These are phyloP conservation scores for Sporothrix euskadiensis DNA, from an alignment of 2,329 filamentous ascomycete species.

Conservation along the genomic window DNA sequence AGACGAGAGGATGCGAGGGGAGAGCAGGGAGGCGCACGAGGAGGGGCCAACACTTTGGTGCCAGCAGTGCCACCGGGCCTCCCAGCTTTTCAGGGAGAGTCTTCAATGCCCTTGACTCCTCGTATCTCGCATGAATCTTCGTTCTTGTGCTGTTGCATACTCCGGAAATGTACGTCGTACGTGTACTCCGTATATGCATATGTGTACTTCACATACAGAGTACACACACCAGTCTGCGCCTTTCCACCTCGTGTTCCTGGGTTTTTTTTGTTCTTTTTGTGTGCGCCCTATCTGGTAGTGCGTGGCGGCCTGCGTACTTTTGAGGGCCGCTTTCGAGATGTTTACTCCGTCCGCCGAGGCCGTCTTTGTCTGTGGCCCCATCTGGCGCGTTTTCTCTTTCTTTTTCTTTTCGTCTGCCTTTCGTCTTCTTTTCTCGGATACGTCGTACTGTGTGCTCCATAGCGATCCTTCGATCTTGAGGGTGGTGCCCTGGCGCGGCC, in stretches of 20 bases:
- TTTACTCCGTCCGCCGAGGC: neutral
- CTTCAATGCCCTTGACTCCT: neutral
- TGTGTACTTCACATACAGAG: neutral
- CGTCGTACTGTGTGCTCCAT: too few relatives aligned
- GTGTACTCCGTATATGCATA: neutral
- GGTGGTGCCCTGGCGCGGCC: neutral
- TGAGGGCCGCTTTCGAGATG: neutral
- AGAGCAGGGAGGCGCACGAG: too few relatives aligned
- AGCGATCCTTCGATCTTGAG: neutral
- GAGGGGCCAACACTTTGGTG: neutral
- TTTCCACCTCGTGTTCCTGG: constrained; percentile 6
- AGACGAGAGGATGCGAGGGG: too few relatives aligned
- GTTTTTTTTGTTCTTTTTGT: neutral
- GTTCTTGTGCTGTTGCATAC: neutral
- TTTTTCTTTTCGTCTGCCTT: too few relatives aligned
- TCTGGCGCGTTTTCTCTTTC: neutral
- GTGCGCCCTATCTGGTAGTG: neutral
- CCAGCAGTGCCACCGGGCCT: neutral
- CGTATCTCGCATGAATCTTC: neutral
- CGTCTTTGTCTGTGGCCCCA: neutral
- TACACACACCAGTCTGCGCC: neutral
- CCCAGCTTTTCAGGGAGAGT: neutral
- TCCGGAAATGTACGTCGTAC: too few relatives aligned
- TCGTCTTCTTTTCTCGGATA: neutral
- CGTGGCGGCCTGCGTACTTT: constrained; percentile 9